Conservation (phyloP, 2,329 filamentous ascomycete genomes). For the Sporothrix inflata region DNA sequence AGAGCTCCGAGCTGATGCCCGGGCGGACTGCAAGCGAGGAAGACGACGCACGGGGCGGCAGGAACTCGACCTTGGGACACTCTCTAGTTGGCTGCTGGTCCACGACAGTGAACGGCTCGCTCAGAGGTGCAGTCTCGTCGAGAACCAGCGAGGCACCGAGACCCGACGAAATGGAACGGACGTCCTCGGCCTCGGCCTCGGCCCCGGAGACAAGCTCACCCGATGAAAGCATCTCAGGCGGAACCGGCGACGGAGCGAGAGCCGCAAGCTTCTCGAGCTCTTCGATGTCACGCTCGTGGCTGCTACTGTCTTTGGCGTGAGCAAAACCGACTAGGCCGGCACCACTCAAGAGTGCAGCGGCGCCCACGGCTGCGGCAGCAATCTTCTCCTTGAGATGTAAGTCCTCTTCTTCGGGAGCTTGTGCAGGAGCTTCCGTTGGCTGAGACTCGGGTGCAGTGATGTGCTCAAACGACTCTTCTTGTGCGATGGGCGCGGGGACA, state of each 20-base stretch:
- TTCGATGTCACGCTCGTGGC: constrained; percentile 20
- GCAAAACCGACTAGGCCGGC: constrained; percentile 19
- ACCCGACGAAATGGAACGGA: constrained; percentile 29
- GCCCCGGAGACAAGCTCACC: constrained; percentile 24
- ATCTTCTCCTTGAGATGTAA: constrained; percentile 19
- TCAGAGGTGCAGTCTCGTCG: constrained; percentile 18
- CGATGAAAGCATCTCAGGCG: constrained; percentile 25
- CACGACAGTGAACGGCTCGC: constrained; percentile 29
- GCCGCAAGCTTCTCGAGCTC: constrained; percentile 28
- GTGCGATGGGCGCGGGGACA: background rate
- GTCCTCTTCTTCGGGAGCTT: background rate
- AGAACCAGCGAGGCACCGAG: constrained; percentile 23
- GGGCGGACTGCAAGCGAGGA: constrained; percentile 32
- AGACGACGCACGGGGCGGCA: constrained; percentile 28
- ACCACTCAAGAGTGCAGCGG: constrained; percentile 30
- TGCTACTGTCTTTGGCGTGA: background rate
- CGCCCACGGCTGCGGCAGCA: constrained; percentile 24
- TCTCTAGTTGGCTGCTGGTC: constrained; percentile 5
- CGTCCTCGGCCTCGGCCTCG: constrained; percentile 12
- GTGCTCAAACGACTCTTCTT: constrained; percentile 13
- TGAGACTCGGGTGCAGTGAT: background rate
- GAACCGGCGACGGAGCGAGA: constrained; percentile 21
- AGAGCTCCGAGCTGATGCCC: constrained; percentile 38
- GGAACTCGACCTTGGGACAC: background rate
- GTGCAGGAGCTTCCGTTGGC: background rate